Evolutionary conservation across 1,284 basidiomycete genomes (phyloP).

Genomic region (Ceratobasidium sp.): DNA sequence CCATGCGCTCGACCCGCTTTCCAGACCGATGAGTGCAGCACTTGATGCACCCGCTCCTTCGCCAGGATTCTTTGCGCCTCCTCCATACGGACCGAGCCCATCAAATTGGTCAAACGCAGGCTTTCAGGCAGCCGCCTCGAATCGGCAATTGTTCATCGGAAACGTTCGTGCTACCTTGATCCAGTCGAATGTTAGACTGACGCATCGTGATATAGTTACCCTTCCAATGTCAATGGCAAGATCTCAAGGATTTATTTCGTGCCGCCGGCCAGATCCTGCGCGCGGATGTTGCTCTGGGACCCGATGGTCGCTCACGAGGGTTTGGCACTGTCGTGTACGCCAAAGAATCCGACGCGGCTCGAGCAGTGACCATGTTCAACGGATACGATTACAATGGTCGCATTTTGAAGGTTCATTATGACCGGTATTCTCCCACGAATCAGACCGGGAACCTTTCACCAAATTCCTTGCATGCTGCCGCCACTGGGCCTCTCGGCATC

Average conservation of each 20-base stretch:
- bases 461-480: conserved; percentile 24
- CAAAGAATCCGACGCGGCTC: conserved; percentile 81
- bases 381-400: conserved; percentile 83
- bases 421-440: conserved; percentile 36
- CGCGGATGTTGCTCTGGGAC: conserved; percentile 86
- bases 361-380: conserved; percentile 84
- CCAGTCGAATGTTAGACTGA: conserved; percentile 14
- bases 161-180: conserved; percentile 54
- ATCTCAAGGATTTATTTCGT: conserved; percentile 90
- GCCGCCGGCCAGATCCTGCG: conserved; percentile 84
- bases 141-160: conserved; percentile 69
- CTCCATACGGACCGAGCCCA: conserved; percentile 37
- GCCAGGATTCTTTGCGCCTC: conserved; percentile 17
- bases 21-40: conserved; percentile 41
- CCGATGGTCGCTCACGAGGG: conserved; percentile 82
- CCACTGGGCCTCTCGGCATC: conserved; percentile 24
- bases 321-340: conserved; percentile 88
- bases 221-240: conserved; percentile 97
- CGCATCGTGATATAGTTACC: conserved; percentile 67
- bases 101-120: conserved; percentile 46
- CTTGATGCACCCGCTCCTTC: conserved; percentile 39
- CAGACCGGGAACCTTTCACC: conserved; percentile 33
- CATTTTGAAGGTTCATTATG: conserved; percentile 45
- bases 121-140: conserved; percentile 44
- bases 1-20: conserved; percentile 39